phyloP scores from a whole-genome alignment of 2,329 filamentous ascomycete genomes.

The Penicillium sp. region DNA sequence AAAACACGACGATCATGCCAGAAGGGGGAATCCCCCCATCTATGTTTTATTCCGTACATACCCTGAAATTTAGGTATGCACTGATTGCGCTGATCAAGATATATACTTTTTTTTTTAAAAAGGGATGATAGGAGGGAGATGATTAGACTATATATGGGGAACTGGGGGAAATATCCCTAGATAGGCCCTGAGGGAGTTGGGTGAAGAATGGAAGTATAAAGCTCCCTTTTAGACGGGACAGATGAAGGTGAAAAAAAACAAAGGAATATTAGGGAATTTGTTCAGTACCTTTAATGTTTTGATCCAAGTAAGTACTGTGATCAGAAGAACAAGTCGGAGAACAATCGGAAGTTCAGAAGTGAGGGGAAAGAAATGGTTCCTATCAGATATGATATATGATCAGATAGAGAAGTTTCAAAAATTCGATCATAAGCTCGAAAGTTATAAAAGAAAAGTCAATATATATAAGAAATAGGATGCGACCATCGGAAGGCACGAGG shows the following conservation, averaged over 20 bases:
- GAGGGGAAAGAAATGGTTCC: not conserved
- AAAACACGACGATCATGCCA: slow-evolving; percentile 27
- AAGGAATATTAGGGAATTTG: not conserved
- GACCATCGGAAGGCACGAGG: slow-evolving; percentile 35
- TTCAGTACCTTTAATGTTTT: slow-evolving; percentile 1
- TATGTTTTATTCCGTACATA: slow-evolving; percentile 16
- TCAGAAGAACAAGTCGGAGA: not conserved
- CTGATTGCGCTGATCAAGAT: slow-evolving; percentile 5
- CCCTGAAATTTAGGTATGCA: slow-evolving; percentile 14
- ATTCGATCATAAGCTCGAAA: not conserved
- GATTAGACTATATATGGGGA: slow-evolving; percentile 4
- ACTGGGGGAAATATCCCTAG: slow-evolving; percentile 7
- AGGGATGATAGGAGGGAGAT: not conserved
- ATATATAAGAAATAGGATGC: slow-evolving; percentile 24
- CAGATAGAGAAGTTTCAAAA: not conserved
- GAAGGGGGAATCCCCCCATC: slow-evolving; percentile 12
- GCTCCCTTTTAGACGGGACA: not conserved
- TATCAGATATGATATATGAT: not conserved
- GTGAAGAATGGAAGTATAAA: slow-evolving; percentile 7
- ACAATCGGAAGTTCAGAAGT: not conserved
- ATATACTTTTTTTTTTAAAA: not conserved
- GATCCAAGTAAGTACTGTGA: not conserved
- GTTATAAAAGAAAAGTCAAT: slow-evolving; percentile 7
- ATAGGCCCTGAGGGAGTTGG: slow-evolving; percentile 2
- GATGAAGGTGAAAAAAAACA: not conserved